Percentiles rank a stretch among this genome's conserved stretches.
phyloP scores from a whole-genome alignment of 805 yeast species.

The Debaryomyces hansenii region DNA sequence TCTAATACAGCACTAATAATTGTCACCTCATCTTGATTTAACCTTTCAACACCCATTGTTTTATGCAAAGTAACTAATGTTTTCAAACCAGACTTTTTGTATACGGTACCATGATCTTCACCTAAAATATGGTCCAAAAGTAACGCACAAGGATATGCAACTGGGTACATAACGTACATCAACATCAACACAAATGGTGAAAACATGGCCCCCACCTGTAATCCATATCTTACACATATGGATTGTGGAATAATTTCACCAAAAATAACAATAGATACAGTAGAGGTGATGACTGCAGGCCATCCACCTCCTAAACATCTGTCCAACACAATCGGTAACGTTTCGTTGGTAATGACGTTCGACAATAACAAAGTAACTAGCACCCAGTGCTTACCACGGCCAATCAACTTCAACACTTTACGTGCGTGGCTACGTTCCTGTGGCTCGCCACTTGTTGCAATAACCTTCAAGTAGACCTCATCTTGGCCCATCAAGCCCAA shows the following conservation, averaged over 20 bases:
- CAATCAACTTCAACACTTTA: constrained; percentile 69
- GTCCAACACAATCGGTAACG: constrained; percentile 91
- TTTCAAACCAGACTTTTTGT: constrained; percentile 89
- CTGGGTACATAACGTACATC: constrained; percentile 89
- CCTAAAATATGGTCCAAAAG: constrained; percentile 82
- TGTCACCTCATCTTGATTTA: constrained; percentile 94
- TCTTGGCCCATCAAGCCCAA: constrained; percentile 97
- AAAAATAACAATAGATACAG: constrained; percentile 87
- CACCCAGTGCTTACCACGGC: constrained; percentile 94
- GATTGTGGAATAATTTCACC: constrained; percentile 98
- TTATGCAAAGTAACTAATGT: constrained; percentile 90
- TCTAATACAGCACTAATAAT: constrained; percentile 92
- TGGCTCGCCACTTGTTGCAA: constrained; percentile 80
- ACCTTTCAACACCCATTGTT: constrained; percentile 92
- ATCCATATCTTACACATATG: constrained; percentile 87
- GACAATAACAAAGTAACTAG: constrained; percentile 81
- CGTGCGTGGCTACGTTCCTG: constrained; percentile 66
- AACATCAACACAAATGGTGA: constrained; percentile 81
- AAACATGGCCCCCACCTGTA: constrained; percentile 85
- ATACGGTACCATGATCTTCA: constrained; percentile 94
- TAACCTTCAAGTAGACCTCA: constrained; percentile 89
- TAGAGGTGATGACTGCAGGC: constrained; percentile 94
- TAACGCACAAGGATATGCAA: constrained; percentile 86
- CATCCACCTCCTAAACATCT: constrained; percentile 95
- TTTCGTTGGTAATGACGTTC: constrained; percentile 91